Conservation (phyloP, 2,329 filamentous ascomycete species). For the Helminthosporium solani region DNA sequence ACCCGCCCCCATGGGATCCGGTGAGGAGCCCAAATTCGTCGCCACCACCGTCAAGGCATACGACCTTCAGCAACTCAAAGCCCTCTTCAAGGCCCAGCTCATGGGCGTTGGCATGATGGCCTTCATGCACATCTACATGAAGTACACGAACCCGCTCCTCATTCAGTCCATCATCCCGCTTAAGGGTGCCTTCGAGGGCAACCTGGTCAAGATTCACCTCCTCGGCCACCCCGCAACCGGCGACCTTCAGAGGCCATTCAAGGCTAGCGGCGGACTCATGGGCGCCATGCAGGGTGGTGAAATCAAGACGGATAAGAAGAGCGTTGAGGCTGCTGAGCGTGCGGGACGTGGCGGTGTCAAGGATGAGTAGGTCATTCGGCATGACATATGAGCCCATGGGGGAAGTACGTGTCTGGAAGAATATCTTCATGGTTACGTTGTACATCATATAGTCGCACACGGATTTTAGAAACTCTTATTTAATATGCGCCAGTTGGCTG, state of each 20-base stretch:
- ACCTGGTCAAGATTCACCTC: slow-evolving; percentile 93
- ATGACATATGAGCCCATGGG: background rate
- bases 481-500: background rate
- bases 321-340: slow-evolving; percentile 54
- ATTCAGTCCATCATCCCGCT: slow-evolving; percentile 98
- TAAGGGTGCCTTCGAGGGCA: slow-evolving; percentile 93
- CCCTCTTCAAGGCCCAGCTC: slow-evolving; percentile 82
- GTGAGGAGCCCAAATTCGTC: slow-evolving; percentile 92
- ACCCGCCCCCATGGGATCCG: slow-evolving; percentile 86
- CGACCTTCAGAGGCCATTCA: slow-evolving; percentile 95
- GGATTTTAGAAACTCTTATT: background rate
- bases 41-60: slow-evolving; percentile 97
- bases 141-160: slow-evolving; percentile 98
- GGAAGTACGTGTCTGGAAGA: background rate
- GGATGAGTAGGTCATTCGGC: slow-evolving; percentile 47
- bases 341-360: slow-evolving; percentile 53
- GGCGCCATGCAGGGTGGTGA: slow-evolving; percentile 69
- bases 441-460: background rate
- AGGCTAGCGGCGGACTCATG: slow-evolving; percentile 81
- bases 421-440: background rate
- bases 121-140: slow-evolving; percentile 98
- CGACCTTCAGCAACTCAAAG: slow-evolving; percentile 81
- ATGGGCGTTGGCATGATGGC: slow-evolving; percentile 98
- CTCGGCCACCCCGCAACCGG: slow-evolving; percentile 83
- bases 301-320: slow-evolving; percentile 78